Percentiles rank a stretch among this genome's conserved stretches.
These are phyloP conservation scores for Pseudopyricularia cyperi DNA, from an alignment of 2,329 filamentous ascomycete genomes.

Conservation along the genomic window DNA sequence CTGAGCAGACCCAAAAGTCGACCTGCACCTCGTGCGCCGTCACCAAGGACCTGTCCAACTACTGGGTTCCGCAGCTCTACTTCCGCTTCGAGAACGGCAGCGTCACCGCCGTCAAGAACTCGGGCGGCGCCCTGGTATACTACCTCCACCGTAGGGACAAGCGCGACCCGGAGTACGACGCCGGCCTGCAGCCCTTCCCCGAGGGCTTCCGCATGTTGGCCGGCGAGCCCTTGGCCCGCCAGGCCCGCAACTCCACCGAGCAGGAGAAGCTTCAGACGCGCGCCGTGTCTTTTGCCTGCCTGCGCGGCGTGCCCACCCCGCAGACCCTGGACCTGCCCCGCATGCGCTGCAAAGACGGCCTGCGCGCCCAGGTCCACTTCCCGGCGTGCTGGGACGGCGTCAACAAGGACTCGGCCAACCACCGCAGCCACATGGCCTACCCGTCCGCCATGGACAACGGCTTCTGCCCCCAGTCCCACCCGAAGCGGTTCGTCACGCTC, in stretches of 20 bases:
- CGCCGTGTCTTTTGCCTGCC: constrained; percentile 11
- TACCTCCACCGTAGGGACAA: constrained; percentile 1
- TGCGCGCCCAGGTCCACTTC: constrained; percentile 8
- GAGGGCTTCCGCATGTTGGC: constrained; percentile 3
- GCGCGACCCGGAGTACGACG: not conserved
- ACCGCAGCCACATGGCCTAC: constrained; percentile 28
- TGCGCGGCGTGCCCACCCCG: constrained; percentile 5
- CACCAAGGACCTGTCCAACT: constrained; percentile 22
- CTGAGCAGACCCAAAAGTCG: constrained; percentile 12
- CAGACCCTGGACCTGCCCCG: constrained; percentile 23
- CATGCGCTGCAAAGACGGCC: constrained; percentile 19
- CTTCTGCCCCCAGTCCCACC: constrained; percentile 34
- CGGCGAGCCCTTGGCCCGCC: not conserved
- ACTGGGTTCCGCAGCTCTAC: constrained; percentile 12
- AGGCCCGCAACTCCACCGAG: not conserved
- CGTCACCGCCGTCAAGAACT: constrained; percentile 6
- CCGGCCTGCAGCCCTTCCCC: not conserved
- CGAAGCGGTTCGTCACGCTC: constrained; percentile 41
- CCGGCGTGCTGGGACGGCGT: constrained; percentile 10
- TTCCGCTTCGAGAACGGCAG: constrained; percentile 1
- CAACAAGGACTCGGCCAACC: constrained; percentile 8
- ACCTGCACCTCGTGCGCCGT: constrained; percentile 25
- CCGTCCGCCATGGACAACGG: constrained; percentile 32
- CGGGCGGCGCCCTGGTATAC: constrained; percentile 2
- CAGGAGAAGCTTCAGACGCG: not conserved